These are phyloP conservation scores for Ophiocordyceps camponoti-leonardi DNA, from an alignment of 2,329 filamentous ascomycete species.

Conservation along the genomic window DNA sequence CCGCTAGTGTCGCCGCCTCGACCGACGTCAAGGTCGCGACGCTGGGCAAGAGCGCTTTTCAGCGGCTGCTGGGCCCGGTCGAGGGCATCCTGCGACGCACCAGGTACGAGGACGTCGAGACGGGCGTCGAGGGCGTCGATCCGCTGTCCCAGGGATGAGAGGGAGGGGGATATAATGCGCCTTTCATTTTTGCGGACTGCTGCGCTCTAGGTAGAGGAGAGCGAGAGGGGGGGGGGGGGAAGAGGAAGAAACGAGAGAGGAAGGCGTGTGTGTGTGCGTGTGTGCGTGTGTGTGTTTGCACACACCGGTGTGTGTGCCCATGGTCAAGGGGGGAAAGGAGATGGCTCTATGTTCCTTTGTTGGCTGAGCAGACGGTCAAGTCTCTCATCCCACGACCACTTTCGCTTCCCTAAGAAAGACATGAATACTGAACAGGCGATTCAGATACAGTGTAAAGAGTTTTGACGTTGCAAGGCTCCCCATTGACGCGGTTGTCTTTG, in stretches of 20 bases:
- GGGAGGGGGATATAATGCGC: not conserved
- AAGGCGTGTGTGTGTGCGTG: not conserved
- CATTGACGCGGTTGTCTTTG: too few species aligned
- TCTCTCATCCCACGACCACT: conserved; percentile 7
- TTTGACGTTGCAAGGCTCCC: not conserved
- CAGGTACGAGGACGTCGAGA: conserved; percentile 40
- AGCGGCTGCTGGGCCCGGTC: conserved; percentile 79
- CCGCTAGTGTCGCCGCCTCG: conserved; percentile 69
- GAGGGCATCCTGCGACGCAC: conserved; percentile 86
- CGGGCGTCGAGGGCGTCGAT: conserved; percentile 49
- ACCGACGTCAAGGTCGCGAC: conserved; percentile 87
- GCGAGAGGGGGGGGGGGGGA: not conserved
- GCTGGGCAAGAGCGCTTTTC: conserved; percentile 86
- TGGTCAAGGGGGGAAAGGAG: conserved; percentile 1
- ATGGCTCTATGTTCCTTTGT: conserved; percentile 8
- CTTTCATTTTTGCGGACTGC: not conserved
- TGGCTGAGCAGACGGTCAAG: conserved; percentile 6
- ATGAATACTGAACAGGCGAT: conserved; percentile 9
- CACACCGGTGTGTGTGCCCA: too few species aligned
- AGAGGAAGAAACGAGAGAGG: not conserved
- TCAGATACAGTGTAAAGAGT: not conserved
- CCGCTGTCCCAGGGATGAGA: conserved; percentile 33
- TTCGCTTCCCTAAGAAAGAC: conserved; percentile 16
- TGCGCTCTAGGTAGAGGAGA: not conserved
- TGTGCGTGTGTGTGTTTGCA: conserved; percentile 1